Conservation (phyloP, 2,329 filamentous ascomycete genomes). For the Diaporthe longicolla region DNA sequence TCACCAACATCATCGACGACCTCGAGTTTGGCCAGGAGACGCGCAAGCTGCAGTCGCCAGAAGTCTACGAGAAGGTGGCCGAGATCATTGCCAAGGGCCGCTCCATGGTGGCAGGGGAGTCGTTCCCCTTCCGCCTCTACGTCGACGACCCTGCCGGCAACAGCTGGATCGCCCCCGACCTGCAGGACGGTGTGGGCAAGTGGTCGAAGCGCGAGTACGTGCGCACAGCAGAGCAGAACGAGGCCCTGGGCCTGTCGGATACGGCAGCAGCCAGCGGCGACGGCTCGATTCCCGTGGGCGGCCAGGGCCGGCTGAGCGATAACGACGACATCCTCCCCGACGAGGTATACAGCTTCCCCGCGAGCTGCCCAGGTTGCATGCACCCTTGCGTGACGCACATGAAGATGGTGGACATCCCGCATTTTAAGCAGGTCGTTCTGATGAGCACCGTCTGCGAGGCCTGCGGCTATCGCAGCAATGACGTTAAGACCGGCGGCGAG, state of each 20-base stretch:
- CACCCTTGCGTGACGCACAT: constrained; percentile 91
- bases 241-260: constrained; percentile 81
- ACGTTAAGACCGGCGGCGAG: constrained; percentile 96
- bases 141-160: constrained; percentile 95
- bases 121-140: constrained; percentile 89
- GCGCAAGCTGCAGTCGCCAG: constrained; percentile 82
- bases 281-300: constrained; percentile 65
- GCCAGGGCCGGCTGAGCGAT: constrained; percentile 55
- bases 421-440: constrained; percentile 97
- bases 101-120: constrained; percentile 82
- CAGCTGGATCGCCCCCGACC: constrained; percentile 93
- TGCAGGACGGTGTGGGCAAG: constrained; percentile 85
- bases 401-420: constrained; percentile 98
- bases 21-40: constrained; percentile 86
- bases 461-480: constrained; percentile 95
- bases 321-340: constrained; percentile 91
- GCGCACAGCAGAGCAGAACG: constrained; percentile 89
- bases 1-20: constrained; percentile 84
- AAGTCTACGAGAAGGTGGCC: constrained; percentile 83
- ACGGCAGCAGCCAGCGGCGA: constrained; percentile 64
- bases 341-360: constrained; percentile 93
- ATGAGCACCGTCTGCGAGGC: constrained; percentile 94
- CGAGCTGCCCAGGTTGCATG: constrained; percentile 91
- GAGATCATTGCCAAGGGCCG: constrained; percentile 81
- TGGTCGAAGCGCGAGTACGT: constrained; percentile 89